These are phyloP conservation scores for Comarum palustre DNA, from an alignment of 306 rosid genomes.

Conservation along the genomic window DNA sequence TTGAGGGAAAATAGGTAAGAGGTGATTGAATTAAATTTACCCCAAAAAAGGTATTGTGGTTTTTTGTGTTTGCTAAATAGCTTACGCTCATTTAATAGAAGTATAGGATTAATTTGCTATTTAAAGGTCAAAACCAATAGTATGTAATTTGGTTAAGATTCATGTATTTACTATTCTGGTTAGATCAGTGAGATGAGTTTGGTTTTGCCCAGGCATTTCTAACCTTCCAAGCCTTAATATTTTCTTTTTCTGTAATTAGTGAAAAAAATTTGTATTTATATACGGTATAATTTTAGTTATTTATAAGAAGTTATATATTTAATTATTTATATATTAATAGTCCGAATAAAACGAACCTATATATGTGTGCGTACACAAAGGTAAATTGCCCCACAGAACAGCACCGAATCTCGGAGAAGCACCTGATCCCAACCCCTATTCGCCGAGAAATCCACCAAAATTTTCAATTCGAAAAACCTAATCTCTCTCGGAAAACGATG, in stretches of 20 bases:
- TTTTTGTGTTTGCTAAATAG: conserved; percentile 16
- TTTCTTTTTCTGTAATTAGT: not conserved
- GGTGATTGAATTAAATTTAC: conserved; percentile 26
- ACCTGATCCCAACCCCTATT: too few relatives aligned
- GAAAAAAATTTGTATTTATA: too few relatives aligned
- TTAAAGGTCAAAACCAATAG: conserved; percentile 10
- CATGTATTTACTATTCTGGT: conserved; percentile 42
- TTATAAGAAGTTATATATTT: too few relatives aligned
- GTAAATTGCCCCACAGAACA: too few relatives aligned
- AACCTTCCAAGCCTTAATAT: conserved; percentile 8
- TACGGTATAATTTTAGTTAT: too few relatives aligned
- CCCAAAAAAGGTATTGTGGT: conserved; percentile 12
- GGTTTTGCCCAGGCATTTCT: not conserved
- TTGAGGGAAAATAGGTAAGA: conserved; percentile 14
- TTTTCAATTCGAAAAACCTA: too few relatives aligned
- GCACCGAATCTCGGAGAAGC: too few relatives aligned
- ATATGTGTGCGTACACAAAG: too few relatives aligned
- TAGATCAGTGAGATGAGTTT: not conserved
- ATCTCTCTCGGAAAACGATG: conserved; percentile 35
- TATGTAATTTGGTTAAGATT: conserved; percentile 12
- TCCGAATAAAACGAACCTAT: too few relatives aligned
- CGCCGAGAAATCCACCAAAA: too few relatives aligned
- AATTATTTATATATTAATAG: too few relatives aligned
- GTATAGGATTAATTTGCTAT: conserved; percentile 23
- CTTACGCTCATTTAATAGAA: conserved; percentile 36